These are phyloP conservation scores for Metschnikowia corniflorae DNA, from an alignment of 805 yeast genomes.

Conservation along the genomic window DNA sequence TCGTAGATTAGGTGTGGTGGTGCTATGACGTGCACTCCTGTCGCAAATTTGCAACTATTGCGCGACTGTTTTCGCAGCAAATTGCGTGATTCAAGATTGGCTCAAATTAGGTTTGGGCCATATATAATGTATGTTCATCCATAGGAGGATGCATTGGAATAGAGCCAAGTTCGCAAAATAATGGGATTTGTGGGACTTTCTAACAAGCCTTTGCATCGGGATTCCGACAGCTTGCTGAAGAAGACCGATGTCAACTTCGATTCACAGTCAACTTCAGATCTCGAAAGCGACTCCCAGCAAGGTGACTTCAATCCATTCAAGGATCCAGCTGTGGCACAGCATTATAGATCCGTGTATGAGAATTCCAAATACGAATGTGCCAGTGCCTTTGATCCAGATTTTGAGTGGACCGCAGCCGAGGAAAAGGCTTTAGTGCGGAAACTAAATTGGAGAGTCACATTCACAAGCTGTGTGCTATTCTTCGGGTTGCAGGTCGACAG, in stretches of 20 bases:
- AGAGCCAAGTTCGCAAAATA: no score
- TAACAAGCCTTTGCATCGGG: background rate
- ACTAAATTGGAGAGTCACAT: constrained; percentile 52
- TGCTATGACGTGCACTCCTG: no score
- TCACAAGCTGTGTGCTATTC: constrained; percentile 59
- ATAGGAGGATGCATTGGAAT: no score
- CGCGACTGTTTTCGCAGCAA: no score
- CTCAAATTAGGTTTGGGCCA: no score
- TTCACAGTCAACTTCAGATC: constrained; percentile 19
- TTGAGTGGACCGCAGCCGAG: constrained; percentile 51
- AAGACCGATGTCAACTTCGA: constrained; percentile 20
- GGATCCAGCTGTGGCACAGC: constrained; percentile 46
- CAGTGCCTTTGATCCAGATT: constrained; percentile 52
- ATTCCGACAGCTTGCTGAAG: constrained; percentile 7
- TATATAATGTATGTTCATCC: no score
- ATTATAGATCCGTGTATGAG: constrained; percentile 46
- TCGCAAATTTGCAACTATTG: no score
- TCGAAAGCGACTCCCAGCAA: constrained; percentile 8
- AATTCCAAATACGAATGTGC: constrained; percentile 51
- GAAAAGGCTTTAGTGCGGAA: constrained; percentile 48
- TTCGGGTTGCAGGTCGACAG: constrained; percentile 57
- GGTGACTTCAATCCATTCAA: constrained; percentile 21
- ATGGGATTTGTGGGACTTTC: constrained; percentile 10
- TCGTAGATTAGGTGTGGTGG: no score
- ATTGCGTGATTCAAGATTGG: no score